A percentile compares a stretch with the other conserved stretches of the same genome.
Evolutionary conservation across 2,329 filamentous ascomycete species (phyloP).

Genomic region (Alternaria sp.): DNA sequence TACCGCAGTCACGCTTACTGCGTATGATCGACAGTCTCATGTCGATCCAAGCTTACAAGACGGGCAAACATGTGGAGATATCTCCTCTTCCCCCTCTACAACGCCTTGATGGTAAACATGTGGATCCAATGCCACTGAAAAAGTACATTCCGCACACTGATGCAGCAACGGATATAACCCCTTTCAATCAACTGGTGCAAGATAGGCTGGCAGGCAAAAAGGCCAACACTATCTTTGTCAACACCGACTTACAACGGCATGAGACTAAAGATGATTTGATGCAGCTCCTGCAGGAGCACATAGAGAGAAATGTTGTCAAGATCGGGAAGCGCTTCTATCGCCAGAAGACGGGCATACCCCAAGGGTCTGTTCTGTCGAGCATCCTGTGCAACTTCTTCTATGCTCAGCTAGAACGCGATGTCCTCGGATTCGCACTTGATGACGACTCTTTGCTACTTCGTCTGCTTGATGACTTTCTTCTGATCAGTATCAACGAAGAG

Average conservation of each 20-base stretch:
- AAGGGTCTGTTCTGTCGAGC: slow-evolving; percentile 88
- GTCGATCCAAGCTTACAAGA: slow-evolving; percentile 70
- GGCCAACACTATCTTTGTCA: slow-evolving; percentile 77
- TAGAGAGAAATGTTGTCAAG: slow-evolving; percentile 85
- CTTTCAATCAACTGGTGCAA: slow-evolving; percentile 46
- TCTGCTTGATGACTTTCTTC: slow-evolving; percentile 90
- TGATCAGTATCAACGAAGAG: slow-evolving; percentile 75
- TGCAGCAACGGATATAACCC: slow-evolving; percentile 37
- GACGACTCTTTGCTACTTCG: slow-evolving; percentile 74
- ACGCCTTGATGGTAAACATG: slow-evolving; percentile 39
- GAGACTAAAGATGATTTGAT: slow-evolving; percentile 69
- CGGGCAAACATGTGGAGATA: slow-evolving; percentile 79
- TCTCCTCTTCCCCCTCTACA: slow-evolving; percentile 56
- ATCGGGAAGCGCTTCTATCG: slow-evolving; percentile 89
- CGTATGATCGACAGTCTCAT: slow-evolving; percentile 67
- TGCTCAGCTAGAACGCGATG: slow-evolving; percentile 77
- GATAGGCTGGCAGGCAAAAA: slow-evolving; percentile 46
- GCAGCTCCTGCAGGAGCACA: slow-evolving; percentile 76
- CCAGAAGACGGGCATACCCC: slow-evolving; percentile 88
- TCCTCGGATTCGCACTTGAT: slow-evolving; percentile 72
- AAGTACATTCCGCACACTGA: slow-evolving; percentile 53
- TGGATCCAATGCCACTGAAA: slow-evolving; percentile 46
- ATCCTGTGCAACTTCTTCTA: slow-evolving; percentile 96
- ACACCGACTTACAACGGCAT: slow-evolving; percentile 67
- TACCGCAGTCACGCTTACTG: slow-evolving; percentile 81